Evolutionary conservation across 371 early-diverging fungal species (phyloP).

Genomic region (Fennellomyces sp.): DNA sequence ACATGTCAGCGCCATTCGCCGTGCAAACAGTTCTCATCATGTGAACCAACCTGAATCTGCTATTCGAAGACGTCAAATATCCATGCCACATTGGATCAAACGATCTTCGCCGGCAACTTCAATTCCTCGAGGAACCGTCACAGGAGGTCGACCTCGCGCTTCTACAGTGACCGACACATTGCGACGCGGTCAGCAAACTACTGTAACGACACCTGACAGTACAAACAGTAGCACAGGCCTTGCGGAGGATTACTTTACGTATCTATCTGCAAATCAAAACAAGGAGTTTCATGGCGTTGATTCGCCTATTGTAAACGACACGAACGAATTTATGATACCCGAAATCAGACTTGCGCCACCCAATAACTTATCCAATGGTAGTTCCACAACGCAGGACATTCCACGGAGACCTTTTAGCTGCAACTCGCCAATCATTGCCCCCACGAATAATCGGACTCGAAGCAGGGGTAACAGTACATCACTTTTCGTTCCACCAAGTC

Average conservation of each 20-base stretch:
- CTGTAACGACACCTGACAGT: constrained; percentile 23
- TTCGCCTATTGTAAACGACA: neutral
- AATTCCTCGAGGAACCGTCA: neutral
- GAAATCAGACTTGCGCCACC: constrained; percentile 46
- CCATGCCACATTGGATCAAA: constrained; percentile 36
- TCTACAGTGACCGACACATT: constrained; percentile 33
- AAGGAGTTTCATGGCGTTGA: neutral
- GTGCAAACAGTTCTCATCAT: constrained; percentile 24
- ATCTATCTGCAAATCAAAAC: constrained; percentile 29
- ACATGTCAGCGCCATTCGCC: constrained; percentile 32
- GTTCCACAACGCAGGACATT: neutral
- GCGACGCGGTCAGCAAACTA: constrained; percentile 1
- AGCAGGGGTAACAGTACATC: constrained; percentile 5
- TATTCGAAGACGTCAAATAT: constrained; percentile 23
- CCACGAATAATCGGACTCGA: neutral
- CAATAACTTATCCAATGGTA: constrained; percentile 1
- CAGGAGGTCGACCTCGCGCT: constrained; percentile 27
- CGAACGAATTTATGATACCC: constrained; percentile 27
- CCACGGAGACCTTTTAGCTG: neutral
- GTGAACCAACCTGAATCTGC: neutral
- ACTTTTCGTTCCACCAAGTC: constrained; percentile 15
- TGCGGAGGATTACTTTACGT: constrained; percentile 46
- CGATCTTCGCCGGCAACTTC: neutral
- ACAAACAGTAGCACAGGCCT: constrained; percentile 20
- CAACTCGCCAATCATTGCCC: neutral